Evolutionary conservation across 441 rosid species (phyloP), one percentile per base, ranked within the genome.

Genomic region (Lepidium campestre): DNA sequence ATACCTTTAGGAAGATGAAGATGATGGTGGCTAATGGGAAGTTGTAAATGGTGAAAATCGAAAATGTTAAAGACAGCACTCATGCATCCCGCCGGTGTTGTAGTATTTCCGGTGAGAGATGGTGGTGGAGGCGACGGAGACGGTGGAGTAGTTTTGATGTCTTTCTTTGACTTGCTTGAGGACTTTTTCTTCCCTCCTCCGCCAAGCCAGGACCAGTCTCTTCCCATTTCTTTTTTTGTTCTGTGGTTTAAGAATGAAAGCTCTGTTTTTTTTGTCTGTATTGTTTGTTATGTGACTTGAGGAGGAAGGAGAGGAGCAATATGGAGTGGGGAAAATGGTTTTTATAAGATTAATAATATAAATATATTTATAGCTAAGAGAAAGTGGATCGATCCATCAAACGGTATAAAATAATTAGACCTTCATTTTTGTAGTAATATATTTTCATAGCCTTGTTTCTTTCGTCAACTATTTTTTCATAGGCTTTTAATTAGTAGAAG

Each of bases 1-100:
- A 47, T 41, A 85, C 97, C 98, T 83, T 89, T 84, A 39, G 78
- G 74, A 47, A 76, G 65, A 62, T 62, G 68, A 62, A 63, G 61
- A 41, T 67, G 74, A 40, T 80, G 81, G 11, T 75, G 79, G 50
- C 77, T 59, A 20, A 80, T 57, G 41, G 82, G 80, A 63, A 81
- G 76, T 54, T 81, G 91, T 45, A 85, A 79, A 67, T 77, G 87
- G 27, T 83, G 86, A 35, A 85, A 85, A 74, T 88, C 92, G 63
- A 90, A 93, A 42, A 88, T 63, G 73, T 88, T 89, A 47, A 90
- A 83, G 2, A 93, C 86, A 37, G 90, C 77, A 71, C 84, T 84
- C 83, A 90, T 85, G 85, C 98, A 93, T 54, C 97, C 91, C 17
- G 90, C 64, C 53, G 57, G 74, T 27, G 62, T 68, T 32, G 58